These are phyloP conservation scores for Aspergillus costaricaensis DNA, from an alignment of 2,329 filamentous ascomycete species.

Conservation along the genomic window DNA sequence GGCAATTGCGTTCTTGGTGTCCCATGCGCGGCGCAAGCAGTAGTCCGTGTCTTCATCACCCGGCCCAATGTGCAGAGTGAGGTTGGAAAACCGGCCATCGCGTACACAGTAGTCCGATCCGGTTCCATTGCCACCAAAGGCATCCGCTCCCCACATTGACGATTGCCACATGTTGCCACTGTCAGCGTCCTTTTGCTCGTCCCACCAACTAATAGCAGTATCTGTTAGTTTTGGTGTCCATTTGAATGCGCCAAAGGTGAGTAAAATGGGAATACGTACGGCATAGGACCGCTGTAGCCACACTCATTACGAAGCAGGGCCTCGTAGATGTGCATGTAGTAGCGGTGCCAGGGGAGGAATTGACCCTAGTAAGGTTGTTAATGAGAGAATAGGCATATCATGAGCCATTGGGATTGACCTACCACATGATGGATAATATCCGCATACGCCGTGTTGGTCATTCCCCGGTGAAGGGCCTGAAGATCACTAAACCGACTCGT, in stretches of 20 bases:
- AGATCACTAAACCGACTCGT: conserved; percentile 13
- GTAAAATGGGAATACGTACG: not conserved
- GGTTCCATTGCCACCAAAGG: conserved; percentile 12
- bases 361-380: conserved; percentile 1
- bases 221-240: not conserved
- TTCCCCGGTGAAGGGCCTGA: conserved; percentile 13
- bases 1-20: not conserved
- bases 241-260: not conserved
- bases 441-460: conserved; percentile 12
- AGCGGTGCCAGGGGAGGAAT: conserved; percentile 12
- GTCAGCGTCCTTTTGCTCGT: conserved; percentile 12
- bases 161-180: conserved; percentile 13
- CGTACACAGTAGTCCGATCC: conserved; percentile 8
- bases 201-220: not conserved
- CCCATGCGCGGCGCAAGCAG: conserved; percentile 13
- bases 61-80: conserved; percentile 13
- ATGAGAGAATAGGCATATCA: not conserved
- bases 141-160: conserved; percentile 10
- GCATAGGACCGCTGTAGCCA: not conserved
- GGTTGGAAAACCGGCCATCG: conserved; percentile 12
- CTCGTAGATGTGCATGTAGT: conserved; percentile 14
- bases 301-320: conserved; percentile 8
- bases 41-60: conserved; percentile 12
- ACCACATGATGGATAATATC: conserved; percentile 14
- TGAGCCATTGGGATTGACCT: not conserved